Base-by-base conservation (phyloP, 129 eudicot species). In the Mikania micrantha region DNA sequence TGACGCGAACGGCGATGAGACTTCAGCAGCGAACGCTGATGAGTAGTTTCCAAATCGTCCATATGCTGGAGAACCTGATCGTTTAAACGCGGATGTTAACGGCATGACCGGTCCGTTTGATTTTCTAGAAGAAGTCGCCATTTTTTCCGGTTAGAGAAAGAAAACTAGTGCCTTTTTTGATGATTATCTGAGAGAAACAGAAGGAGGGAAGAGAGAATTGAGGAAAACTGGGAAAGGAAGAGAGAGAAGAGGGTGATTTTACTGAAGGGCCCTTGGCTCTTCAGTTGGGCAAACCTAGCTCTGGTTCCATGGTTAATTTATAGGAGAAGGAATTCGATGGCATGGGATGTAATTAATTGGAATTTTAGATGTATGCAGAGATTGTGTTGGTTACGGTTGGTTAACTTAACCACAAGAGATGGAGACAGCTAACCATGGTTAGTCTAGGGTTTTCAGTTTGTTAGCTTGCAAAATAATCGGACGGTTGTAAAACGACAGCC, bases 261-360 rank as follows among this genome's bases (percentile, higher is more conserved):
- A 27, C 73, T 66, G 74, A 81, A 84, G 85, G 79, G 87, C 87
- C 79, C 76, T 73, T 63, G 96, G 90, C 84, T 83, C 86, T 81
- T 85, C 96, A 89, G 85, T 85, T 85, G 74, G 86, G 96, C 96
- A 89, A 90, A 90, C 96, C 82, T 84, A 84, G 74, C 88, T 79
- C 79, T 75, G 78, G 81, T 81, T 70, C 70, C 72, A 81, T 61
- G 83, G 64, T 62, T 42, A 60, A 81, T 86, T 84, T 90, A 90
- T 90, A 90, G 96, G 70, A 22, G 52, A 5, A 36, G 79, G 50
- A 44, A 3, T 7, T 24, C 28, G 27, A 24, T 69, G 91, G 85
- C 63, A 52, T 17, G 19, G n/a, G 1, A 24, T 4, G 96, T 78
- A 75, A 85, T 67, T 85, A 73, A 66, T 7, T 0, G 64, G 24